These are phyloP conservation scores for Delonix regia DNA, from an alignment of 306 rosid species.

Conservation along the genomic window DNA sequence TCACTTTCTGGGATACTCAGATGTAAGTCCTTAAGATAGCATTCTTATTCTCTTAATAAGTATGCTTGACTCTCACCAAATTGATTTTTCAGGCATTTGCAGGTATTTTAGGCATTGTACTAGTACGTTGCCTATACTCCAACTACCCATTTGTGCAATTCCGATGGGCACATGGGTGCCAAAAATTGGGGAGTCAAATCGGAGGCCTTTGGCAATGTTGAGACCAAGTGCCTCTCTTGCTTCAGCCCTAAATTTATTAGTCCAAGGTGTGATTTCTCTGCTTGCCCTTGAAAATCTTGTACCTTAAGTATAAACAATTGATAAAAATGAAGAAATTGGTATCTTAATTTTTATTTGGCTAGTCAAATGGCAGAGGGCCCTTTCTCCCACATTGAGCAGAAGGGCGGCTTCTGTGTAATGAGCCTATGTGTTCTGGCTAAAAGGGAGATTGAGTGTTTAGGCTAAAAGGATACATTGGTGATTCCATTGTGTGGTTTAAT, in stretches of 20 bases:
- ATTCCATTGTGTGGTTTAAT: conserved; percentile 30
- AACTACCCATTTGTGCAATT: conserved; percentile 76
- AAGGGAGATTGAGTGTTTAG: conserved; percentile 21
- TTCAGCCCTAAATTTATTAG: conserved; percentile 79
- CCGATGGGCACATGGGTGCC: conserved; percentile 97
- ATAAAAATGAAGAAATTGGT: conserved; percentile 34
- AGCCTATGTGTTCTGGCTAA: conserved; percentile 22
- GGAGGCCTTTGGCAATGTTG: conserved; percentile 79
- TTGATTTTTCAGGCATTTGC: conserved; percentile 86
- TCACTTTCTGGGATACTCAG: conserved; percentile 88
- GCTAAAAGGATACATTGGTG: conserved; percentile 8
- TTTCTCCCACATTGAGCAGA: conserved; percentile 33
- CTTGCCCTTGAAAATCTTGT: conserved; percentile 41
- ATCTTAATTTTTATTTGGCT: conserved; percentile 36
- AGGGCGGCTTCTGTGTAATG: conserved; percentile 22
- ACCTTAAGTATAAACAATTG: conserved; percentile 36
- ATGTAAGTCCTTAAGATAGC: conserved; percentile 54
- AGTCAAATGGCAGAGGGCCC: conserved; percentile 32
- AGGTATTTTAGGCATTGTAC: conserved; percentile 86
- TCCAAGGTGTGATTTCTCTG: conserved; percentile 66
- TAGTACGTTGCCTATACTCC: conserved; percentile 79
- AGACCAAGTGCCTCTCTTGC: conserved; percentile 83
- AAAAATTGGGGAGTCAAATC: conserved; percentile 83
- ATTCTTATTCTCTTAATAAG: conserved; percentile 19
- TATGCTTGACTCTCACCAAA: conserved; percentile 44